phyloP scores from a whole-genome alignment of 2,329 filamentous ascomycete genomes.

The Orbilia oligospora region DNA sequence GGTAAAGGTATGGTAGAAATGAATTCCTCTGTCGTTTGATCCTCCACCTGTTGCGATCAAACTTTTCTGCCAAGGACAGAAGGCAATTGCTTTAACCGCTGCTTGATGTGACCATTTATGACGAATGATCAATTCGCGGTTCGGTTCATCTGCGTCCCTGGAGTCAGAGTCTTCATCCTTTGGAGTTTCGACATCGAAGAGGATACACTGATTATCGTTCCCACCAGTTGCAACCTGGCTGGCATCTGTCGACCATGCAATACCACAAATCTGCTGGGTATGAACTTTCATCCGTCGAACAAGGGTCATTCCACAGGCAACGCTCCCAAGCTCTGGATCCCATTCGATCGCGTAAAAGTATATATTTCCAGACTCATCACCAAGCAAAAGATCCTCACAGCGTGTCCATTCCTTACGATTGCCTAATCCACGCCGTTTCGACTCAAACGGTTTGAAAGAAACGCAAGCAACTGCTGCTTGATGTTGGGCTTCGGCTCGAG shows the following conservation, averaged over 20 bases:
- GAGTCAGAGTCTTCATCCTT: conserved; percentile 61
- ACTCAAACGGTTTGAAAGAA: conserved; percentile 80
- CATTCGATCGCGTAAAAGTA: conserved; percentile 94
- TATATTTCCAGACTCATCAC: conserved; percentile 84
- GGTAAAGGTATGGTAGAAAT: conserved; percentile 91
- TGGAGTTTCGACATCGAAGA: conserved; percentile 77
- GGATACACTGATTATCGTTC: conserved; percentile 89
- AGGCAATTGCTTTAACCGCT: conserved; percentile 95
- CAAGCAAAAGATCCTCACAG: conserved; percentile 84
- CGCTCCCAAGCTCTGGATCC: conserved; percentile 67
- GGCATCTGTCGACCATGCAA: conserved; percentile 87
- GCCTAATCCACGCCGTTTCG: conserved; percentile 66
- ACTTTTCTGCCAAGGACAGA: conserved; percentile 92
- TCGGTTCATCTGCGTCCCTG: conserved; percentile 65
- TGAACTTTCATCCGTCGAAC: conserved; percentile 84
- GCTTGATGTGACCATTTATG: conserved; percentile 85
- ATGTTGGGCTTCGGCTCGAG: conserved; percentile 82
- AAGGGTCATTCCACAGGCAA: conserved; percentile 69
- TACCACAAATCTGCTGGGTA: conserved; percentile 89
- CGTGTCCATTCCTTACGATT: conserved; percentile 70
- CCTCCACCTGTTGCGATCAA: conserved; percentile 92
- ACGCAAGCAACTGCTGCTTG: conserved; percentile 82
- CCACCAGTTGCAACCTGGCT: conserved; percentile 86
- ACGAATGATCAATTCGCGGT: conserved; percentile 72
- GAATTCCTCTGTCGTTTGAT: conserved; percentile 93